A percentile compares a stretch with the other conserved stretches of the same genome.
These are phyloP conservation scores for Mycena vitilis DNA, from an alignment of 768 basidiomycete species.

Conservation along the genomic window DNA sequence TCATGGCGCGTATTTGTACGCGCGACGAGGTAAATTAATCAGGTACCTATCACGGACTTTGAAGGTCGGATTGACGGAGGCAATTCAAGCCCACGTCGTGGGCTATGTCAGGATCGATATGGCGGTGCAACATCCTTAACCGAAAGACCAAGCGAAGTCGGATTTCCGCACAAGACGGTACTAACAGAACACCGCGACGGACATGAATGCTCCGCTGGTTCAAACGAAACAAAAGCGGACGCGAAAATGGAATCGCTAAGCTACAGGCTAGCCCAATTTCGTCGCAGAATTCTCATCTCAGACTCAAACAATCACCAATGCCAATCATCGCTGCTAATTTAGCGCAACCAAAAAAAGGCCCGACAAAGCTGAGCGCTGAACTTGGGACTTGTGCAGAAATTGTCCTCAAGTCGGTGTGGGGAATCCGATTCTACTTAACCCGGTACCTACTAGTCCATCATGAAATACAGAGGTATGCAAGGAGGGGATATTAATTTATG, in stretches of 20 bases:
- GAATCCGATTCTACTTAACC: conserved; percentile 1
- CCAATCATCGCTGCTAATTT: neutral
- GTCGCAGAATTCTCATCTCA: neutral
- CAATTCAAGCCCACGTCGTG: neutral
- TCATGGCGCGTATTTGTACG: conserved; percentile 17
- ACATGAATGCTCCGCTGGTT: no score
- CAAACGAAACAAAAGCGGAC: no score
- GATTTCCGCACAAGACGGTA: no score
- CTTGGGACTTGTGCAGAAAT: no score
- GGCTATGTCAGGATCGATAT: neutral
- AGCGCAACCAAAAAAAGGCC: neutral
- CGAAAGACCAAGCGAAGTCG: no score
- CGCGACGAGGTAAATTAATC: conserved; percentile 13
- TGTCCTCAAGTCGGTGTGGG: neutral
- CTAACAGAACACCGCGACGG: no score
- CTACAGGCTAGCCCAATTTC: no score
- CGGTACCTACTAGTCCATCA: conserved; percentile 27
- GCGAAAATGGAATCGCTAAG: no score
- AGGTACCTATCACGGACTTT: conserved; percentile 28
- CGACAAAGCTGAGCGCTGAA: no score
- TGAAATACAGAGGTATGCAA: conserved; percentile 28
- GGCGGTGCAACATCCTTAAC: conserved; percentile 3
- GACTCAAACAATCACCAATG: neutral
- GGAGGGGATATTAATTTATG: conserved; percentile 27
- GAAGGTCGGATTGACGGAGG: conserved; percentile 11